A percentile compares a stretch with the other conserved stretches of the same genome.
Evolutionary conservation across 2,329 filamentous ascomycete genomes (phyloP).

Genomic region (Sclerotinia borealis): DNA sequence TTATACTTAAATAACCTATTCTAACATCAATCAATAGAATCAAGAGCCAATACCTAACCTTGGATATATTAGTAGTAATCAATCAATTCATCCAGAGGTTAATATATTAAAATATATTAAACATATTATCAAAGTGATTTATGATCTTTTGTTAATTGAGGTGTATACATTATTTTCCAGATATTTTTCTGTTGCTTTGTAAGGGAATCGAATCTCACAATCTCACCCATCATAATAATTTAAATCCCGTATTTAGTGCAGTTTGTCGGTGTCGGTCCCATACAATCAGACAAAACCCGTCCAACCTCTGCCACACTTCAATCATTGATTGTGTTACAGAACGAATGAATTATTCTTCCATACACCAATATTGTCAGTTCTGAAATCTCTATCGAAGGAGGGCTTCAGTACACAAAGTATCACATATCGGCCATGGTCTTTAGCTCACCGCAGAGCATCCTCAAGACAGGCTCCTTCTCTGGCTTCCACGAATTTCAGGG

Average conservation of each 20-base stretch:
- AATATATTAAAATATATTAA: too few relatives aligned
- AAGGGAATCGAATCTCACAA: not conserved
- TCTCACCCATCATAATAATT: not conserved
- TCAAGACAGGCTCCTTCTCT: conserved; percentile 52
- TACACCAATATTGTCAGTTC: conserved; percentile 9
- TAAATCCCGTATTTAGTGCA: conserved; percentile 3
- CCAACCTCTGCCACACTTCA: conserved; percentile 1
- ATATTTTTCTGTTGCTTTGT: conserved; percentile 8
- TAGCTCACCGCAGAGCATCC: conserved; percentile 22
- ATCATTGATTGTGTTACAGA: conserved; percentile 9
- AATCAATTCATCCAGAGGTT: too few relatives aligned
- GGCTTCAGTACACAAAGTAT: conserved; percentile 13
- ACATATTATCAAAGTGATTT: too few relatives aligned
- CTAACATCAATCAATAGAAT: too few relatives aligned
- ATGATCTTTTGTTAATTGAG: too few relatives aligned
- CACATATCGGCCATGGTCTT: conserved; percentile 18
- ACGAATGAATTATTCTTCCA: conserved; percentile 8
- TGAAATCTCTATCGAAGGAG: conserved; percentile 16
- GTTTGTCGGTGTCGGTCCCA: not conserved
- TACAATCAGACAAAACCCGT: not conserved
- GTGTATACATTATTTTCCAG: too few relatives aligned
- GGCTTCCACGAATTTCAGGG: conserved; percentile 46
- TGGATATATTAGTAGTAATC: too few relatives aligned
- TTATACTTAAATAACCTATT: too few relatives aligned
- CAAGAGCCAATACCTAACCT: too few relatives aligned